phyloP scores from a whole-genome alignment of 768 basidiomycete genomes.

The Gautieria morchelliformis region DNA sequence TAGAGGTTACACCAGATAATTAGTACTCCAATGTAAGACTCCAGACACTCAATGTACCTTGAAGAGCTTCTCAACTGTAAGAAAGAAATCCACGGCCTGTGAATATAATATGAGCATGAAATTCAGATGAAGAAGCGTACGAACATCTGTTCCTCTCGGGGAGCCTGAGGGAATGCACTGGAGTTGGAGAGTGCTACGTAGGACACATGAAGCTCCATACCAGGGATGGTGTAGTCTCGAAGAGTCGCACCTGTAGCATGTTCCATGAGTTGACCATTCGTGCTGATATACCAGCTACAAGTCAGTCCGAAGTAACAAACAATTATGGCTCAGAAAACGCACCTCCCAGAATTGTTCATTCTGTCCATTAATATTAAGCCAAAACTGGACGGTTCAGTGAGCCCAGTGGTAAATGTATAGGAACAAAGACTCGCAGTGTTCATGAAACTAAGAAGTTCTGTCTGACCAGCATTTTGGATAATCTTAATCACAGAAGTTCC shows the following conservation, averaged over 20 bases:
- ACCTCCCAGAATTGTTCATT: constrained; percentile 67
- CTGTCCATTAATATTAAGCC: constrained; percentile 51
- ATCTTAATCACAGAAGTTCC: constrained; percentile 29
- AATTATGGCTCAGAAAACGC: constrained; percentile 11
- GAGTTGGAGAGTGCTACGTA: constrained; percentile 44
- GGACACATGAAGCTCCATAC: background rate
- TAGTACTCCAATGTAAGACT: background rate
- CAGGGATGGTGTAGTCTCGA: background rate
- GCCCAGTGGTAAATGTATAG: constrained; percentile 12
- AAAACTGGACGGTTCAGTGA: constrained; percentile 31
- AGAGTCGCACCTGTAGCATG: constrained; percentile 26
- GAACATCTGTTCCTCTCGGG: constrained; percentile 49
- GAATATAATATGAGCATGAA: background rate
- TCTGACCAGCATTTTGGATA: constrained; percentile 46
- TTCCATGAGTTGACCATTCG: constrained; percentile 66
- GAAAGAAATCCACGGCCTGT: constrained; percentile 61
- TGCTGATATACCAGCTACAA: constrained; percentile 32
- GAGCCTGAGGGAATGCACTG: constrained; percentile 54
- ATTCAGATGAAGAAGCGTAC: background rate
- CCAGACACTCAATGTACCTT: background rate
- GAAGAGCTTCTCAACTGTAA: constrained; percentile 18
- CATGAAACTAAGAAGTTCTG: constrained; percentile 53
- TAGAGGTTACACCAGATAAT: background rate
- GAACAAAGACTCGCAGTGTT: constrained; percentile 13
- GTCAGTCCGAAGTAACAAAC: background rate